Evolutionary conservation across 2,329 filamentous ascomycete genomes (phyloP).

Genomic region (Acrodontium crateriforme): DNA sequence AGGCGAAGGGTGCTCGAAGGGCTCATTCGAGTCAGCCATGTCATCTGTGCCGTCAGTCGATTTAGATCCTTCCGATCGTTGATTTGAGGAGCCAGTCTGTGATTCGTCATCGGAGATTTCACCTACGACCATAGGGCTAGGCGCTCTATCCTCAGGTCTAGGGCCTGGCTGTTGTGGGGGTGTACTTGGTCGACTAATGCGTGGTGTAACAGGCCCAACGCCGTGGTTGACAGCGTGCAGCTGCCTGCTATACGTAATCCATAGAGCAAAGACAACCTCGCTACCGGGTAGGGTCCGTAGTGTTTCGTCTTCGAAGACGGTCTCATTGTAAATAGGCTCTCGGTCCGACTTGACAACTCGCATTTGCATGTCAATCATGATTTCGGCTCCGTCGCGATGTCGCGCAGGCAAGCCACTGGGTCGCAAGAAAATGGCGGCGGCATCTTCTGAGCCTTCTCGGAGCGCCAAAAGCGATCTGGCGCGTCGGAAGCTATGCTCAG

Average conservation of each 20-base stretch:
- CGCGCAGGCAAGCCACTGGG: slow-evolving; percentile 73
- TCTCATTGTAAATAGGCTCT: slow-evolving; percentile 42
- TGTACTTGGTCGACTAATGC: slow-evolving; percentile 51
- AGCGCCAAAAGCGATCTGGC: slow-evolving; percentile 74
- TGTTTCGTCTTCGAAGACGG: slow-evolving; percentile 51
- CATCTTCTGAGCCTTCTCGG: slow-evolving; percentile 66
- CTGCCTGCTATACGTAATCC: slow-evolving; percentile 93
- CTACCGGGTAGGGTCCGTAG: slow-evolving; percentile 36
- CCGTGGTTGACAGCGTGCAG: slow-evolving; percentile 60
- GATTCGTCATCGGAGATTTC: slow-evolving; percentile 20
- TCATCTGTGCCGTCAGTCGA: slow-evolving; percentile 6
- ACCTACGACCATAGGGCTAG: slow-evolving; percentile 21
- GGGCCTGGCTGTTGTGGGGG: slow-evolving; percentile 56
- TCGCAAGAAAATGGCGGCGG: slow-evolving; percentile 58
- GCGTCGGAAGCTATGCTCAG: slow-evolving; percentile 87
- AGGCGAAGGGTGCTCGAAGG: slow-evolving; percentile 25
- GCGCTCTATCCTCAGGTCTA: slow-evolving; percentile 9
- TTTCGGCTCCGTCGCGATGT: slow-evolving; percentile 80
- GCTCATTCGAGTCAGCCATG: slow-evolving; percentile 16
- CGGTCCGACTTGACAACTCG: slow-evolving; percentile 85
- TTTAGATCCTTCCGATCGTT: slow-evolving; percentile 28
- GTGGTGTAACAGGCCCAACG: slow-evolving; percentile 48
- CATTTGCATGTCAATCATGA: slow-evolving; percentile 94
- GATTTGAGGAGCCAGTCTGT: slow-evolving; percentile 34
- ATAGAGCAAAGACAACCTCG: slow-evolving; percentile 85